Percentiles rank a stretch among this genome's conserved stretches.
These are phyloP conservation scores for Eurotiales sp. DNA, from an alignment of 2,329 filamentous ascomycete genomes.

Conservation along the genomic window DNA sequence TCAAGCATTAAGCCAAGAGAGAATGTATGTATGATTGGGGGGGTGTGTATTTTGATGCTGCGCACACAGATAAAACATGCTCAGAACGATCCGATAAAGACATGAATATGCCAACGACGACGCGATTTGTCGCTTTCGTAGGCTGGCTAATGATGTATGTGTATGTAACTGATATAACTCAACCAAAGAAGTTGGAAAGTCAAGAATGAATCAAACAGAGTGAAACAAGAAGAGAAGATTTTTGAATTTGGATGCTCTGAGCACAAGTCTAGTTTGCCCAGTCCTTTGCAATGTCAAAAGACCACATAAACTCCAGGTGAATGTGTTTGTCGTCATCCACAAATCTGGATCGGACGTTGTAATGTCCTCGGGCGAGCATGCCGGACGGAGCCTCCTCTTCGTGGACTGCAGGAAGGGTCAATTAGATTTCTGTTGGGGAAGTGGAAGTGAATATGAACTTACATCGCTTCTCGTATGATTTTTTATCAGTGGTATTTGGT, in stretches of 20 bases:
- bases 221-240: neutral
- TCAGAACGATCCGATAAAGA: neutral
- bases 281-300: constrained; percentile 94
- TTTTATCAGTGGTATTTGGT: constrained; percentile 84
- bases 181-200: neutral
- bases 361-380: constrained; percentile 85
- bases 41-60: neutral
- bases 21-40: neutral
- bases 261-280: constrained; percentile 51
- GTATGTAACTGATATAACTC: neutral
- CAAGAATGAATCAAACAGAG: neutral
- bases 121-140: neutral
- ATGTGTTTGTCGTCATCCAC: constrained; percentile 90
- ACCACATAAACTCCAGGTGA: constrained; percentile 92
- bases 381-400: constrained; percentile 88
- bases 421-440: neutral
- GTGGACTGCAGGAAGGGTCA: constrained; percentile 58
- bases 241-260: neutral
- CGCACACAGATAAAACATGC: neutral
- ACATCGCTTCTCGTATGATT: constrained; percentile 88
- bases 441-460: constrained; percentile 37
- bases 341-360: constrained; percentile 85
- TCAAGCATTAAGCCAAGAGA: too few species aligned
- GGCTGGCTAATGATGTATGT: neutral
- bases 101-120: neutral